Base-by-base conservation (phyloP, 2,329 filamentous ascomycete genomes). In the Macroventuria anomochaeta region DNA sequence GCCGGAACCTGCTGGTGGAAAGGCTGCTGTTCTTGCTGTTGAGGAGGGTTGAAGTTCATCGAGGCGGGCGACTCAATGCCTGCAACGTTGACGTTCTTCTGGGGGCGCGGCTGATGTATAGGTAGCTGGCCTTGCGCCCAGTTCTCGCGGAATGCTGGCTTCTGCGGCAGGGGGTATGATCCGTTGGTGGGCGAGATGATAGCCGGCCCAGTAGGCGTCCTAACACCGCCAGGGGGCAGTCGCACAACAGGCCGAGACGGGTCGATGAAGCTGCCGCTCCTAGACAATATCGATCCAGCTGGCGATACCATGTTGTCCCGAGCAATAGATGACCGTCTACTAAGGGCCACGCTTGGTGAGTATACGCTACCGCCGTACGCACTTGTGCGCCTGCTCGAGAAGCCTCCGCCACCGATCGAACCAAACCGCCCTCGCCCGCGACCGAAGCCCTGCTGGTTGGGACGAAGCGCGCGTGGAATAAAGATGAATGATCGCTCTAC, bases 401-500 rank as follows among this genome's bases (percentile, higher is more conserved):
- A 67, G 80, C 91, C 73, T 80, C 91, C 72, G 15, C 66, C 61
- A 81, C 88, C 76, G 50, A 78, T 78, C 1, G 89, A 83, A 13
- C 86, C 85, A 53, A 90, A 89, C 31, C 90, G 88, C 55, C 88
- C 89, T 49, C 89, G 83, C 46, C 83, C 83, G 49, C 85, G 81
- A 36, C 81, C 81, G 62, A 88, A 85, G 25, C 87, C 85, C 78
- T 96, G 91, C 73, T 96, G 92, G 72, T 96, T 97, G 12, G 95
- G 95, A 63, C 95, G 86, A 79, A 97, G 84, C 10, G 93, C 93
- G 62, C 95, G 85, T 11, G 95, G 95, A 56, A 99, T 99, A 77
- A 99, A 99, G 67, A 97, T 96, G 75, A 99, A 99, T 0, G 95
- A 97, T 61, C 95, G 83, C 67, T 97, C 93, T 39, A 85, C 82